Evolutionary conservation across 208 protist genomes (phyloP), one percentile per base, ranked within the genome.

Genomic region (Borovskyia barvae): DNA sequence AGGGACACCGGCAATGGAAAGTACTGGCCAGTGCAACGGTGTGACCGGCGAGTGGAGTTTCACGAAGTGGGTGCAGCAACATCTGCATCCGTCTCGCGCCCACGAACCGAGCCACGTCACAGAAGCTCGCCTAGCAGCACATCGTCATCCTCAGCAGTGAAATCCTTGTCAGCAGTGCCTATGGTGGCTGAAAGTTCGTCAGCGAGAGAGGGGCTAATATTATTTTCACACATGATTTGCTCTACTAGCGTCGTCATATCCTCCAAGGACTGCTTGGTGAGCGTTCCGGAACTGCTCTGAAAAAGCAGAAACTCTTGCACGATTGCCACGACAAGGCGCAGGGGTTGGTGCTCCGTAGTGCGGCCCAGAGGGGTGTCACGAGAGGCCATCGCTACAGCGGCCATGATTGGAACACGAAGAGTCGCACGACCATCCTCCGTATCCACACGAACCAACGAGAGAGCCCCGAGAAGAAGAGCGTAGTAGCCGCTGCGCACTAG

Each of bases 261-360:
- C 33, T 76, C 12, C 20, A 93, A 49, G 5, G 56, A 62, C 1
- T 80, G 72, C 24, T 68, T 72, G 3, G 86, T 93, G 19, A 96
- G 58, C 5, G 81, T 87, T 22, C 78, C 72, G 5, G 85, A 70
- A 3, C 62, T 33, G 48, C 90, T 90, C 56, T 93, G 84, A 66
- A 96, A 96, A 11, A 96, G 54, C 0, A 96, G 25, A 59, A 96
- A 93, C 56, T 96, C 86, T 53, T 96, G 90, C 9, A 93, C 39
- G 48, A 96, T 82, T 7, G 79, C 90, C 2, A 88, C 85, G 29
- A 93, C 77, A 14, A 88, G 35, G 7, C 64, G 66, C 88, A 94
- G 85, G 3, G 85, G 89, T 36, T 80, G 68, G 22, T 45, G 24
- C 19, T 30, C 63, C 4, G 63, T 42, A 11, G 33, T 48, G 19